Conservation (phyloP, 129 eudicot species). For the Flaveria bidentis region DNA sequence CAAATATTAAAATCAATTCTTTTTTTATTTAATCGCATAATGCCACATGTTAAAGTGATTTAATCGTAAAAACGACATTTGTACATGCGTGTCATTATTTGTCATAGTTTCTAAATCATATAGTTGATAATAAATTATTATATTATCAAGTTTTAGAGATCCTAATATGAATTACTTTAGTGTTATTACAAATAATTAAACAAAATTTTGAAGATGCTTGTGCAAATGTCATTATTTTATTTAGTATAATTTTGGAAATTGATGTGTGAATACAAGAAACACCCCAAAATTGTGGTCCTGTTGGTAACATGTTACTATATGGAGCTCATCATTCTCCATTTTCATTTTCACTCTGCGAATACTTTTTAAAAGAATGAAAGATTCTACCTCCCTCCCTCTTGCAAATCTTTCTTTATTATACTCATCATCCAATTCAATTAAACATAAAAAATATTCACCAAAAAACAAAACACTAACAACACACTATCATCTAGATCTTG, state of each 20-base stretch:
- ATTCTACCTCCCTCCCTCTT: constrained; percentile 15
- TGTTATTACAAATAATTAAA: no score
- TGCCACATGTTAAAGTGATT: no score
- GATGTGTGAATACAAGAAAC: neutral
- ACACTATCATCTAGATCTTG: constrained; percentile 66
- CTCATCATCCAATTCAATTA: neutral
- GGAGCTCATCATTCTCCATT: constrained; percentile 28
- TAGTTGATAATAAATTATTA: no score
- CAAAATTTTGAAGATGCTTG: neutral
- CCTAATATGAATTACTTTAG: no score
- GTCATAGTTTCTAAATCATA: no score
- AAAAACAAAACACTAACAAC: constrained; percentile 23
- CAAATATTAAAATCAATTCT: no score
- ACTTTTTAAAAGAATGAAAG: constrained; percentile 10
- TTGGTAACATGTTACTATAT: constrained; percentile 34
- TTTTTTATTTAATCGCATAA: no score
- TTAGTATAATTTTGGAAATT: neutral
- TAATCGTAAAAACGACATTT: no score
- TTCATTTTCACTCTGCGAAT: constrained; percentile 7
- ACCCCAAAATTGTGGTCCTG: constrained; percentile 20
- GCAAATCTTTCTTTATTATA: neutral
- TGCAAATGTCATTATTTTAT: neutral
- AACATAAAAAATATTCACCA: neutral
- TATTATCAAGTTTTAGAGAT: no score
- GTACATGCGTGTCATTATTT: no score